These are phyloP conservation scores for Termitomyces sp. DNA, from an alignment of 768 basidiomycete species.

Conservation along the genomic window DNA sequence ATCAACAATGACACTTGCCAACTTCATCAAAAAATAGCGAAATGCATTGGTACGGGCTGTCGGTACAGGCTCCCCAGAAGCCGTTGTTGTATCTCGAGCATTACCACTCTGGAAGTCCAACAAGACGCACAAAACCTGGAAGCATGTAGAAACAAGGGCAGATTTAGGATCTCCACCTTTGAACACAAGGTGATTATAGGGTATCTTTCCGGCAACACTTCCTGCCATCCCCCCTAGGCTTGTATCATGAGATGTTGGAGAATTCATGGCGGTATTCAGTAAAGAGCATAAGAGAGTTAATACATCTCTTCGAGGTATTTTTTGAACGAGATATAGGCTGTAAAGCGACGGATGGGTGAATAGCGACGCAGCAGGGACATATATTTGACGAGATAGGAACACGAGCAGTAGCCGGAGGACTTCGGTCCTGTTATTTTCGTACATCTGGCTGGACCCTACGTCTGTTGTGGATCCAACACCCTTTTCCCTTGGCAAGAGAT, in stretches of 20 bases:
- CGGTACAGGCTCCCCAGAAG: constrained; percentile 46
- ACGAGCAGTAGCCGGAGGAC: constrained; percentile 87
- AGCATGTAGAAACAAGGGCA: constrained; percentile 66
- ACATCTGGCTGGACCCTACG: constrained; percentile 55
- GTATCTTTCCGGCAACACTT: constrained; percentile 74
- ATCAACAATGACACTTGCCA: constrained; percentile 45
- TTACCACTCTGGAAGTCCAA: constrained; percentile 80
- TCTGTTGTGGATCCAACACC: constrained; percentile 88
- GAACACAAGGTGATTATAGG: constrained; percentile 88
- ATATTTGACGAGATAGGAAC: constrained; percentile 88
- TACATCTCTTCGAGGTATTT: constrained; percentile 76
- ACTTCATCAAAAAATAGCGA: constrained; percentile 86
- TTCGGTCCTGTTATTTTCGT: constrained; percentile 83
- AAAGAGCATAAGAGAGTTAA: constrained; percentile 91
- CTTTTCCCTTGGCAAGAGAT: constrained; percentile 67
- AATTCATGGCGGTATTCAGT: constrained; percentile 85
- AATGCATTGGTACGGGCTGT: constrained; percentile 81
- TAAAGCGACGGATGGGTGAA: constrained; percentile 74
- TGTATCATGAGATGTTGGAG: constrained; percentile 45
- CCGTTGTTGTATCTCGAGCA: constrained; percentile 53
- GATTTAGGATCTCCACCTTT: constrained; percentile 82
- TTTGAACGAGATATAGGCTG: constrained; percentile 74
- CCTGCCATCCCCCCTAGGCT: constrained; percentile 70
- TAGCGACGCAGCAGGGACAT: constrained; percentile 66
- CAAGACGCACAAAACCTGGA: constrained; percentile 75